Evolutionary conservation across 2,329 filamentous ascomycete species (phyloP), one percentile per base, ranked within the genome.

Genomic region (Cordyceps farinosa): DNA sequence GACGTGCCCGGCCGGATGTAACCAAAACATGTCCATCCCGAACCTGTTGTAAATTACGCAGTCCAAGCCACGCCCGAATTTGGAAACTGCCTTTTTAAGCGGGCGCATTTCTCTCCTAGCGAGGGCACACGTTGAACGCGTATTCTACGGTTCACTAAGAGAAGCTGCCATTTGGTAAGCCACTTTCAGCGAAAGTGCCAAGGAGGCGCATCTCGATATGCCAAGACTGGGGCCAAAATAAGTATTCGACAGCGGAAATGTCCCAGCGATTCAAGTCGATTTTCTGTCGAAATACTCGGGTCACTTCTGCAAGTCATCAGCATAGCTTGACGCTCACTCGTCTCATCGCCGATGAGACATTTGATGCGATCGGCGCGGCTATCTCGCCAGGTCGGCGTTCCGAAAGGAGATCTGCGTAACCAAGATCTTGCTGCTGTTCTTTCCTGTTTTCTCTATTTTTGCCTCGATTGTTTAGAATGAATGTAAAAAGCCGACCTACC

Each of bases 321-420:
- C 1, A 32, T 5, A 22, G n/a, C 22, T 22, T 22, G 22, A 22
- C 22, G 22, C 22, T 22, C 2, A 8, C 27, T 36, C 22, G 17
- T 10, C 32, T n/a, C 17, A 32, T 27, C 17, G 9, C 7, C 38
- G 9, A 11, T 40, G 56, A 59, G 45, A 34, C 44, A 59, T 10
- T 15, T 27, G 54, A 59, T 59, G 45, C 17, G 45, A 59, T 59
- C 34, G 45, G 44, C 56, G 22, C 56, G 32, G 45, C n/a, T 30
- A 51, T 59, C 45, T 59, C 36, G 22, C 45, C 56, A 29, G 22
- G 15, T n/a, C 13, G 2, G 36, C 22, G 7, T 22, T 44, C 38
- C 22, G 51, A 17, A 44, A 29, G 3, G 3, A 27, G 42, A 48
- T 57, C 42, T 47, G 42, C 55, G n/a, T 11, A 40, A 40, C 22